These are phyloP conservation scores for Tuber indicum DNA, from an alignment of 495 filamentous ascomycete genomes.

Conservation along the genomic window DNA sequence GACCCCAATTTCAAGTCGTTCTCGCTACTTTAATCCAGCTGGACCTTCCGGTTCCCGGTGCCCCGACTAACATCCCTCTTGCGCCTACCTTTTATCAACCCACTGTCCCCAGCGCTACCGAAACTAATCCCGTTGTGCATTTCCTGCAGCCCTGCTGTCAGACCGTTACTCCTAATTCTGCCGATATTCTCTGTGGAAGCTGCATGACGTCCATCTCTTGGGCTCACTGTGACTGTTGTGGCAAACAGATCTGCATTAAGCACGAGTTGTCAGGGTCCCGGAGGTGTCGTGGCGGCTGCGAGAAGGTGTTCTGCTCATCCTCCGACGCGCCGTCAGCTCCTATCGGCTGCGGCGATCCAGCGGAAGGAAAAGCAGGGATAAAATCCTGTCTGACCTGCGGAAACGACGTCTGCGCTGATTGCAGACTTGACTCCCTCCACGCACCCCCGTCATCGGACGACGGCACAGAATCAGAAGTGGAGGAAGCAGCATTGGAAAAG, in stretches of 20 bases:
- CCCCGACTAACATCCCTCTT: background rate
- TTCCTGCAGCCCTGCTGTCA: slow-evolving; percentile 39
- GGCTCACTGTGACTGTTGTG: slow-evolving; percentile 36
- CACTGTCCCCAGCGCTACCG: slow-evolving; percentile 13
- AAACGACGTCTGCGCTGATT: slow-evolving; percentile 36
- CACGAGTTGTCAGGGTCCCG: slow-evolving; percentile 39
- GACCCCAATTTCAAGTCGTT: background rate
- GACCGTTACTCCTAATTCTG: slow-evolving; percentile 32
- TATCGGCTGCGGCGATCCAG: slow-evolving; percentile 33
- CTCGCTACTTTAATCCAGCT: background rate
- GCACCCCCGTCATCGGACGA: slow-evolving; percentile 19
- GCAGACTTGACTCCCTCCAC: slow-evolving; percentile 22
- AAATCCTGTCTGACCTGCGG: slow-evolving; percentile 38
- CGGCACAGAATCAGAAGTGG: slow-evolving; percentile 30
- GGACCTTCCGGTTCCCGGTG: background rate
- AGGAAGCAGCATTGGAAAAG: slow-evolving; percentile 27
- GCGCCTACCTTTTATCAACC: background rate
- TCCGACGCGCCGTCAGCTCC: slow-evolving; percentile 31
- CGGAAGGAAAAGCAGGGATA: slow-evolving; percentile 39
- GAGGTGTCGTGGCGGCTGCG: slow-evolving; percentile 38
- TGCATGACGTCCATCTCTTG: slow-evolving; percentile 34
- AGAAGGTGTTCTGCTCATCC: slow-evolving; percentile 38
- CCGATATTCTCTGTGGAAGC: slow-evolving; percentile 38
- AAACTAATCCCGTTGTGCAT: slow-evolving; percentile 32
- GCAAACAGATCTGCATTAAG: slow-evolving; percentile 38